These are phyloP conservation scores for Nemania serpens DNA, from an alignment of 2,329 filamentous ascomycete genomes.

Conservation along the genomic window DNA sequence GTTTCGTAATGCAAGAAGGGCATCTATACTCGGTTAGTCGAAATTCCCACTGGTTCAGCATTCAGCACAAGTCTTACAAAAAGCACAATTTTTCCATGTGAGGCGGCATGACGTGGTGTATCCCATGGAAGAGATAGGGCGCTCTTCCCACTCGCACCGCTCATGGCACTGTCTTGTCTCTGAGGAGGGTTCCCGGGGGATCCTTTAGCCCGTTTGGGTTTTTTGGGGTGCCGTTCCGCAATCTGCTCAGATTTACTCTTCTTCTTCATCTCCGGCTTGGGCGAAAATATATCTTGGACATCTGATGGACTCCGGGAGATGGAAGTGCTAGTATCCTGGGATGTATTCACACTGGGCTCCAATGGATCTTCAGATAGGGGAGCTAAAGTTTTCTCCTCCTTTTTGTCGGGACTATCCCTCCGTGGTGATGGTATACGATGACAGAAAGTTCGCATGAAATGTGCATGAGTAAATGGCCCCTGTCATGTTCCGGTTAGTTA, in stretches of 20 bases:
- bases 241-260: conserved; percentile 45
- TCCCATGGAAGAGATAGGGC: conserved; percentile 37
- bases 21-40: conserved; percentile 51
- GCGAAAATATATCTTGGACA: conserved; percentile 28
- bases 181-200: conserved; percentile 44
- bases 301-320: conserved; percentile 32
- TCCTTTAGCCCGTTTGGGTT: conserved; percentile 41
- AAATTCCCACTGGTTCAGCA: not conserved
- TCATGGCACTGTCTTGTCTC: conserved; percentile 38
- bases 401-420: conserved; percentile 37
- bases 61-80: conserved; percentile 40
- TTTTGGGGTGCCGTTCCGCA: conserved; percentile 44
- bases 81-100: conserved; percentile 44
- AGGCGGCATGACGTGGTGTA: conserved; percentile 37
- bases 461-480: conserved; percentile 60
- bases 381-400: conserved; percentile 40
- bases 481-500: not conserved
- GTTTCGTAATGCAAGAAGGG: conserved; percentile 70
- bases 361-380: conserved; percentile 38
- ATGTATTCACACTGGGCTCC: conserved; percentile 31
- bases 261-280: conserved; percentile 40
- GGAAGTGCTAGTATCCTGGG: conserved; percentile 23
- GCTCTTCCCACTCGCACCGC: conserved; percentile 27
- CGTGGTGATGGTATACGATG: conserved; percentile 52
- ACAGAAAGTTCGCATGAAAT: conserved; percentile 65